phyloP scores from a whole-genome alignment of 1,284 basidiomycete species.

The Takashimella koratensis region DNA sequence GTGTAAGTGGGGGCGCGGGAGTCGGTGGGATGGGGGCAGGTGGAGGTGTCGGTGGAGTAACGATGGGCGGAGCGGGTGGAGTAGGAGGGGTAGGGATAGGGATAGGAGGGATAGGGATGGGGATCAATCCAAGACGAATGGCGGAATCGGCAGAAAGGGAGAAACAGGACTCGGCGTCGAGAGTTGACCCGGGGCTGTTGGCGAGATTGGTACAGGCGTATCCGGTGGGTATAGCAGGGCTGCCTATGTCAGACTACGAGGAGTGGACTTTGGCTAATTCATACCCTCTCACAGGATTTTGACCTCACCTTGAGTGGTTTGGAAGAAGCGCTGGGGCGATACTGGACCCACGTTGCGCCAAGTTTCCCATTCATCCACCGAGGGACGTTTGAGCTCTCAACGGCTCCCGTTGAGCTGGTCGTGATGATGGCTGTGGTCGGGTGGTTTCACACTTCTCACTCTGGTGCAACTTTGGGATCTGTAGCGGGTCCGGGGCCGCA shows the following conservation, averaged over 20 bases:
- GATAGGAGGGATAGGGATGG: background rate
- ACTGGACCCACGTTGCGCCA: constrained; percentile 35
- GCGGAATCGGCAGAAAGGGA: constrained; percentile 9
- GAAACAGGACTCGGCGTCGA: background rate
- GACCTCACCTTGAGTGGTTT: constrained; percentile 21
- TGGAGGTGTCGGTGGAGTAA: background rate
- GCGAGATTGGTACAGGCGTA: constrained; percentile 14
- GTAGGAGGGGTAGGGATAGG: background rate
- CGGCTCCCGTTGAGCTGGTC: constrained; percentile 30
- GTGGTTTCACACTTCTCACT: constrained; percentile 8
- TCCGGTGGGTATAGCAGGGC: constrained; percentile 18
- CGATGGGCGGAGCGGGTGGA: background rate
- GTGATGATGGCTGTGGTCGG: constrained; percentile 39
- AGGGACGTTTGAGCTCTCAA: constrained; percentile 32
- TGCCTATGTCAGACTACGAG: too few species aligned
- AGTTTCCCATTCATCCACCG: constrained; percentile 42
- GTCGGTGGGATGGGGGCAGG: background rate
- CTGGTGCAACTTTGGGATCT: background rate
- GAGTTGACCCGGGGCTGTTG: constrained; percentile 12
- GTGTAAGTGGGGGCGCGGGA: background rate
- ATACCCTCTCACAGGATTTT: constrained; percentile 12
- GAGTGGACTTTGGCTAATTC: background rate
- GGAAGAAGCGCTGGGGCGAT: constrained; percentile 20
- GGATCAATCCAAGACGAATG: background rate
- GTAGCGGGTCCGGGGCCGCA: background rate